phyloP scores from a whole-genome alignment of 352 stramenopile genomes.

The Albugo candida region DNA sequence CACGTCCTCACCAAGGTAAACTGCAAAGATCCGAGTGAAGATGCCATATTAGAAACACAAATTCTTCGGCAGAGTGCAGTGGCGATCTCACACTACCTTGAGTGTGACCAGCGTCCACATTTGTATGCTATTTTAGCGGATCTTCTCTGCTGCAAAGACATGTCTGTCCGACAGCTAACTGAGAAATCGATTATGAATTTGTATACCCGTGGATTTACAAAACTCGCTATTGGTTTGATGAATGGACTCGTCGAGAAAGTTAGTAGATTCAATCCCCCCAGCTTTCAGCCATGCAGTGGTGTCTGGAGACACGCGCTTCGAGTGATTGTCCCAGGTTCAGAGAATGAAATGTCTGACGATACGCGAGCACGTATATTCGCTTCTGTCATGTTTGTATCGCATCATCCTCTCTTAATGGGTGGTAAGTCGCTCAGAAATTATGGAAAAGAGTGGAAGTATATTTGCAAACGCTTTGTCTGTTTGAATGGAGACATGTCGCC shows the following conservation, averaged over 20 bases:
- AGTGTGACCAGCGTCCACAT: no score
- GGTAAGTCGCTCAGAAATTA: constrained; percentile 29
- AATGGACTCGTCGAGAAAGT: neutral
- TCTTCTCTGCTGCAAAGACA: no score
- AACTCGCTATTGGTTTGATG: neutral
- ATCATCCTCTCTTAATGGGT: constrained; percentile 57
- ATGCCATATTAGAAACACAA: no score
- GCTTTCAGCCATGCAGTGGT: neutral
- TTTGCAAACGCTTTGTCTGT: constrained; percentile 39
- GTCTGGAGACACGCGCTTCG: constrained; percentile 40
- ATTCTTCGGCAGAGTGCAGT: no score
- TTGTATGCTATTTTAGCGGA: no score
- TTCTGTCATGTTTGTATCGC: constrained; percentile 25
- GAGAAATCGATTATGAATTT: neutral
- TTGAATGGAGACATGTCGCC: constrained; percentile 4
- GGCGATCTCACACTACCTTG: no score
- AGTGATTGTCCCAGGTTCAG: constrained; percentile 27
- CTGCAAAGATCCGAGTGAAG: no score
- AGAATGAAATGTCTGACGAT: constrained; percentile 5
- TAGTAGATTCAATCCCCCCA: neutral
- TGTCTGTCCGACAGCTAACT: neutral
- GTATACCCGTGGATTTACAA: neutral
- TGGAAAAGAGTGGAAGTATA: constrained; percentile 34
- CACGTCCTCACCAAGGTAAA: no score
- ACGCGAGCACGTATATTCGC: constrained; percentile 29